phyloP scores from a whole-genome alignment of 2,329 filamentous ascomycete species.

The Microascus cirrosus region DNA sequence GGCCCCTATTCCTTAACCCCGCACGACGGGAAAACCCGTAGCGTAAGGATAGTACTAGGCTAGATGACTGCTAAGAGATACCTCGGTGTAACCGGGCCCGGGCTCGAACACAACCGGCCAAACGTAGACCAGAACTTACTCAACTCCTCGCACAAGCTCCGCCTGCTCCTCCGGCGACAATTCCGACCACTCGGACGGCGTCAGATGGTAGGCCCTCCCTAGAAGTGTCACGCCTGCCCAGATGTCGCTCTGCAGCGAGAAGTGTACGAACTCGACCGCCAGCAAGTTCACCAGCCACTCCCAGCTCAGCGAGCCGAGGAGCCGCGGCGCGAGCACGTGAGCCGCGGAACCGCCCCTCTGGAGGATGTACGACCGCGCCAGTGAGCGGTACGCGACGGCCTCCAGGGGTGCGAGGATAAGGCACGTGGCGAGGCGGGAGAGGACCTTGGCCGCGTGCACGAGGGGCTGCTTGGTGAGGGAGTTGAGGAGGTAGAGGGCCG shows the following conservation, averaged over 20 bases:
- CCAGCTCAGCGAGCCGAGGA: constrained; percentile 24
- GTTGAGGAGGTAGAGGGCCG: constrained; percentile 32
- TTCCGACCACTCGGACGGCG: constrained; percentile 3
- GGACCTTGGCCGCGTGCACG: constrained; percentile 33
- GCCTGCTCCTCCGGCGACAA: constrained; percentile 2
- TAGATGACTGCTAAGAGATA: not conserved
- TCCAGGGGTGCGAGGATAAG: constrained; percentile 35
- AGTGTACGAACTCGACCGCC: constrained; percentile 30
- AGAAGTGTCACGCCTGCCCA: constrained; percentile 30
- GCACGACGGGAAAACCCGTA: not conserved
- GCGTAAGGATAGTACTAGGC: not conserved
- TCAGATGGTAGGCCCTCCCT: constrained; percentile 6
- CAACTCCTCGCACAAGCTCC: constrained; percentile 1
- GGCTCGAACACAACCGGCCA: not conserved
- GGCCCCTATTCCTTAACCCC: not conserved
- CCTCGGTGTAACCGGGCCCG: not conserved
- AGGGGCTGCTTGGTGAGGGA: constrained; percentile 36
- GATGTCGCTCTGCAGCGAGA: constrained; percentile 30
- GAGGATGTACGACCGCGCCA: constrained; percentile 29
- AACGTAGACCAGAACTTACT: not conserved
- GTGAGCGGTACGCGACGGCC: constrained; percentile 28
- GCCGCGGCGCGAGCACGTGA: constrained; percentile 4
- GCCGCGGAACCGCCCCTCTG: constrained; percentile 19
- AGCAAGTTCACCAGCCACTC: constrained; percentile 32
- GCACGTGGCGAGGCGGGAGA: constrained; percentile 30